Evolutionary conservation across 352 stramenopile genomes (phyloP).

Genomic region (Phytopythium boreale): DNA sequence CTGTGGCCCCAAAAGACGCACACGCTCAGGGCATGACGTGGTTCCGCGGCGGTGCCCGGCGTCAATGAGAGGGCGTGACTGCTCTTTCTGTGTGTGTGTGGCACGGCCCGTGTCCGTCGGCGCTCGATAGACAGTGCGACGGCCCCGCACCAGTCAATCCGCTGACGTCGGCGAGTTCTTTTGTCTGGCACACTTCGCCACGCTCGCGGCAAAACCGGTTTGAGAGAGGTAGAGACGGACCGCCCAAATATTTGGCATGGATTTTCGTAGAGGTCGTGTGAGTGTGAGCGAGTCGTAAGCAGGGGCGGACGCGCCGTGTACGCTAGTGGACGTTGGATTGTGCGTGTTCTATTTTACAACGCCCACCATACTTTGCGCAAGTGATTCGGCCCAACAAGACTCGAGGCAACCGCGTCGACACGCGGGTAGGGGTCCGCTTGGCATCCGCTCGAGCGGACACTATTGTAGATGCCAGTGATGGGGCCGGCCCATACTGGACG

Average conservation of each 20-base stretch:
- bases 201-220: neutral
- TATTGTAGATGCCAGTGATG: neutral
- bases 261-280: slow-evolving; percentile 4
- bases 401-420: neutral
- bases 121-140: neutral
- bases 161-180: neutral
- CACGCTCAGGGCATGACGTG: neutral
- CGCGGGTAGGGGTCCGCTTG: neutral
- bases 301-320: too few species aligned
- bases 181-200: neutral
- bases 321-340: neutral
- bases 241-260: slow-evolving; percentile 4
- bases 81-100: too few species aligned
- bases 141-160: neutral
- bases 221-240: neutral
- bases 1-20: too few species aligned
- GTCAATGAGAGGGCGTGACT: too few species aligned
- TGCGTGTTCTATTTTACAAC: neutral
- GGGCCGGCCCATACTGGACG: neutral
- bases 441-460: neutral
- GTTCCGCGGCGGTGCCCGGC: too few species aligned
- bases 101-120: too few species aligned
- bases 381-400: neutral
- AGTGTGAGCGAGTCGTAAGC: too few species aligned
- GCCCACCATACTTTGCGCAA: neutral